phyloP scores from a whole-genome alignment of 2,329 filamentous ascomycete species.

The Aspergillus fumigatus region DNA sequence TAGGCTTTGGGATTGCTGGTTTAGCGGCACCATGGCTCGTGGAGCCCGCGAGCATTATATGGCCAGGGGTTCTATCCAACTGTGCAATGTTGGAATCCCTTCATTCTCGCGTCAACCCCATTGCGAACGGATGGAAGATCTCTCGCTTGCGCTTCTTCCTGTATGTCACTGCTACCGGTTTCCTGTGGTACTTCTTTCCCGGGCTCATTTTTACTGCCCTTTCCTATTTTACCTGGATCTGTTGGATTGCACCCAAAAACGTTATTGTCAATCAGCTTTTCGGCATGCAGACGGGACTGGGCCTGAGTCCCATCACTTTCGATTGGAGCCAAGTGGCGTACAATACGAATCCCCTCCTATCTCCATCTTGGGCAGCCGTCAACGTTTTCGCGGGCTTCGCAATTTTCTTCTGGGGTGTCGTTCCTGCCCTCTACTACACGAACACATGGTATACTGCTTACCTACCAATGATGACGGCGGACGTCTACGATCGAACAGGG shows the following conservation, averaged over 20 bases:
- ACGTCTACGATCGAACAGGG: conserved; percentile 59
- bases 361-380: conserved; percentile 24
- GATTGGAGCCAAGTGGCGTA: conserved; percentile 33
- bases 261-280: conserved; percentile 46
- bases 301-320: conserved; percentile 28
- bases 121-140: conserved; percentile 37
- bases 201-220: conserved; percentile 48
- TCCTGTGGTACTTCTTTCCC: conserved; percentile 51
- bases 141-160: conserved; percentile 37
- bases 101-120: conserved; percentile 34
- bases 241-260: conserved; percentile 48
- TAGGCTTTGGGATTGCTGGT: conserved; percentile 40
- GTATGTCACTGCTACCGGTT: conserved; percentile 25
- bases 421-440: conserved; percentile 38
- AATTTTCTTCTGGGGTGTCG: conserved; percentile 24
- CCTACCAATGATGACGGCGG: conserved; percentile 54
- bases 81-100: conserved; percentile 36
- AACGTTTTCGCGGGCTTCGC: conserved; percentile 30
- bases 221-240: conserved; percentile 46
- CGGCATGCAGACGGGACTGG: conserved; percentile 31
- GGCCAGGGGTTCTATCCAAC: conserved; percentile 38
- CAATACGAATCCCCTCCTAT: conserved; percentile 32
- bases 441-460: conserved; percentile 53
- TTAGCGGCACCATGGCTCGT: conserved; percentile 35
- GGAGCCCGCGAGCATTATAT: conserved; percentile 37